phyloP scores from a whole-genome alignment of 441 rosid genomes.

The Arabidopsis lyrata region DNA sequence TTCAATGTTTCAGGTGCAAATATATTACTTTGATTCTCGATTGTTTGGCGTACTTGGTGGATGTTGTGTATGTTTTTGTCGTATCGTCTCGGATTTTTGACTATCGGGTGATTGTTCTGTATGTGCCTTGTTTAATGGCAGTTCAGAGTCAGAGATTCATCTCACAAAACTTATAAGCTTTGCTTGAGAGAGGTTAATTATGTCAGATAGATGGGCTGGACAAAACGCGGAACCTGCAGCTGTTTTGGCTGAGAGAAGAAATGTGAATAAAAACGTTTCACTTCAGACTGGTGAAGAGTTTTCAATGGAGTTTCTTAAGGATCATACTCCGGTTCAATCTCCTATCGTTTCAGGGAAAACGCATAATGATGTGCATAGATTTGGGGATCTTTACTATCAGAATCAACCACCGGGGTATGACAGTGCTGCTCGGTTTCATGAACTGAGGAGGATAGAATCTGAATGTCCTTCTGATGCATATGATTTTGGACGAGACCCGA shows the following conservation, averaged over 20 bases:
- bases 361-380: conserved; percentile 43
- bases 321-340: conserved; percentile 47
- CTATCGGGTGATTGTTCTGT: neutral
- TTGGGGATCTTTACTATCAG: conserved; percentile 46
- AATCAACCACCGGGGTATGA: conserved; percentile 53
- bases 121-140: conserved; percentile 19
- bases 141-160: conserved; percentile 38
- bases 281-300: conserved; percentile 77
- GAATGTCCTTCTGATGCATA: conserved; percentile 59
- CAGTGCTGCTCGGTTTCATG: conserved; percentile 58
- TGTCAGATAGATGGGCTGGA: conserved; percentile 49
- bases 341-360: conserved; percentile 36
- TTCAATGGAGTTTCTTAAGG: conserved; percentile 69
- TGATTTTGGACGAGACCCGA: conserved; percentile 55
- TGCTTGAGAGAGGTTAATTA: conserved; percentile 47
- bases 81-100: neutral
- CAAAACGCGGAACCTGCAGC: conserved; percentile 45
- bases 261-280: conserved; percentile 54
- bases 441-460: conserved; percentile 64
- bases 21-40: neutral
- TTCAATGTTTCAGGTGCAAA: conserved; percentile 21
- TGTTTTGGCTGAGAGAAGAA: conserved; percentile 41
- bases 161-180: conserved; percentile 37
- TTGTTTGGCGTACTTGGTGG: neutral
- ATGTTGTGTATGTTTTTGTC: neutral